Conservation (phyloP, 2,329 filamentous ascomycete genomes). For the Neofusicoccum sp. region DNA sequence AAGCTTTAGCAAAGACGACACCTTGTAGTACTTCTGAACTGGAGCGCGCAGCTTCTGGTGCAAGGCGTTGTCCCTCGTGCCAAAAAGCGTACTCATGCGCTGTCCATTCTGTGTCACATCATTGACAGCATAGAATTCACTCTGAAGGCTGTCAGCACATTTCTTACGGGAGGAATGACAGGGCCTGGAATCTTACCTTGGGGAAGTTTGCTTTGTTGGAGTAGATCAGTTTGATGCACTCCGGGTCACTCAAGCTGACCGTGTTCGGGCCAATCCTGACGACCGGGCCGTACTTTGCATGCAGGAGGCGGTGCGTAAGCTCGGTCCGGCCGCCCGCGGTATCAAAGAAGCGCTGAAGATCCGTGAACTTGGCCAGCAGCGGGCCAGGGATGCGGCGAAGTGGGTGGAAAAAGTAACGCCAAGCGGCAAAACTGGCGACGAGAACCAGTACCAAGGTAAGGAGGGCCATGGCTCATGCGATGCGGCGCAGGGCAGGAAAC, state of each 20-base stretch:
- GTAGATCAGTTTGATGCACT: conserved; percentile 34
- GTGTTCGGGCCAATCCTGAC: conserved; percentile 32
- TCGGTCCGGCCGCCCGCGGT: conserved; percentile 32
- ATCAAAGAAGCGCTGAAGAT: conserved; percentile 32
- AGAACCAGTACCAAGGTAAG: conserved; percentile 10
- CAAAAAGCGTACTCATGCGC: conserved; percentile 33
- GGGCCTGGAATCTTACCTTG: conserved; percentile 24
- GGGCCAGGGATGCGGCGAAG: conserved; percentile 29
- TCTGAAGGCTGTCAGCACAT: conserved; percentile 21
- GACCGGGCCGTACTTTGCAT: conserved; percentile 30
- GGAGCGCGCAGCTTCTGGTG: conserved; percentile 28
- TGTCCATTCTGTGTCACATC: conserved; percentile 33
- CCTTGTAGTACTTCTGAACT: conserved; percentile 31
- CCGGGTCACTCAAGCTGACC: conserved; percentile 30
- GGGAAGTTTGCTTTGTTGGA: conserved; percentile 32
- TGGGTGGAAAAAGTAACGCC: conserved; percentile 5
- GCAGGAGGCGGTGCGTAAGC: conserved; percentile 30
- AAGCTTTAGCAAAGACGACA: conserved; percentile 27
- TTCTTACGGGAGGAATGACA: not conserved
- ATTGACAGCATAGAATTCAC: conserved; percentile 33
- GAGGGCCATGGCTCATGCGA: not conserved
- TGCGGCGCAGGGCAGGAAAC: not conserved
- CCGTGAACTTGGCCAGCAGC: conserved; percentile 32
- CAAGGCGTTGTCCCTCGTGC: conserved; percentile 32
- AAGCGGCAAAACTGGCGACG: not conserved